Conservation (phyloP, 2,329 filamentous ascomycete genomes). For the Dactylella cylindrospora region DNA sequence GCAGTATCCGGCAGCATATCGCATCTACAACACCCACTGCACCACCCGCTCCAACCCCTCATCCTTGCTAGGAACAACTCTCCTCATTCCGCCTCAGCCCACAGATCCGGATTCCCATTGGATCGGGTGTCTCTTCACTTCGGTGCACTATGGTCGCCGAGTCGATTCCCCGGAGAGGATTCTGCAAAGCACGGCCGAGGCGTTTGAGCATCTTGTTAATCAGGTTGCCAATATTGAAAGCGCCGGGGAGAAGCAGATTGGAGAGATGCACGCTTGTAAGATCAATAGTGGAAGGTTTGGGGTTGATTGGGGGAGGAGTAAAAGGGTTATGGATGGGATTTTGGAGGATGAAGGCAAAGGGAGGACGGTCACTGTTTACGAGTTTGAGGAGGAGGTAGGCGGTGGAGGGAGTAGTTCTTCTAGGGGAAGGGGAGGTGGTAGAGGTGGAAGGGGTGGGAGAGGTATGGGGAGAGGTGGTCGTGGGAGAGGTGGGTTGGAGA, state of each 20-base stretch:
- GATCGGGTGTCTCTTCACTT: constrained; percentile 39
- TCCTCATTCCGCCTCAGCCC: constrained; percentile 28
- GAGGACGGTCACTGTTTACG: constrained; percentile 25
- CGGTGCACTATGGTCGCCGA: constrained; percentile 14
- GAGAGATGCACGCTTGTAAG: constrained; percentile 33
- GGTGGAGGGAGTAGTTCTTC: background rate
- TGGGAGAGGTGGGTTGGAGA: background rate
- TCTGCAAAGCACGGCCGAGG: constrained; percentile 4
- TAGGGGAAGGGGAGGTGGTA: no score
- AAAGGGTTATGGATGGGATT: constrained; percentile 9
- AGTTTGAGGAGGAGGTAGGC: constrained; percentile 25
- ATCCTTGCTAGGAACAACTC: constrained; percentile 14
- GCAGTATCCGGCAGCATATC: constrained; percentile 36
- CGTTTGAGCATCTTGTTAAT: constrained; percentile 29
- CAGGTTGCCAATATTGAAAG: background rate
- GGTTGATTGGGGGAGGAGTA: constrained; percentile 24
- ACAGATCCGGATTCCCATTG: constrained; percentile 11
- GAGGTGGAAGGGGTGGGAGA: constrained; percentile 5
- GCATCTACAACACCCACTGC: constrained; percentile 26
- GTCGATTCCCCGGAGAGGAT: constrained; percentile 24
- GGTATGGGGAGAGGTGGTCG: constrained; percentile 8
- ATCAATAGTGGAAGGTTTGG: constrained; percentile 39
- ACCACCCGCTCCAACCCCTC: constrained; percentile 3
- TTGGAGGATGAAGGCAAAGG: constrained; percentile 16
- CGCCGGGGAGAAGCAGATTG: background rate